These are phyloP conservation scores for Astragalus glycyphyllos DNA, from an alignment of 306 rosid genomes.

Conservation along the genomic window DNA sequence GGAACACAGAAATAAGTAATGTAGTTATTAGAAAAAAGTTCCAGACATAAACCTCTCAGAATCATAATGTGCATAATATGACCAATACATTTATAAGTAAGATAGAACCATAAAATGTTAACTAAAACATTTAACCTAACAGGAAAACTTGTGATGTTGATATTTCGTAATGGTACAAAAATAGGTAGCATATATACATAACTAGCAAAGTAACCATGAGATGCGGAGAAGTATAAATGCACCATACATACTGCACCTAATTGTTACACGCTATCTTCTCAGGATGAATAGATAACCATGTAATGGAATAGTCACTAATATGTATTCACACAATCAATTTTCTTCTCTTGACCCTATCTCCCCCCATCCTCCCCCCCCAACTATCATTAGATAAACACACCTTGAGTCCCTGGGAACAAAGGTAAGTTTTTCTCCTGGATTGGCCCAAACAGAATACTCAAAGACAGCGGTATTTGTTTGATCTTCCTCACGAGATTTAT, in stretches of 20 bases:
- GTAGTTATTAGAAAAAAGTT: not conserved
- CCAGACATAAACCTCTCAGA: slow-evolving; percentile 4
- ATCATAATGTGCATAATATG: slow-evolving; percentile 19
- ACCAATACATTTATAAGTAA: slow-evolving; percentile 9
- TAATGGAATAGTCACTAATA: slow-evolving; percentile 4
- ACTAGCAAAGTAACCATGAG: slow-evolving; percentile 21
- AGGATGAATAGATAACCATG: slow-evolving; percentile 27
- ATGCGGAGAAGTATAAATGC: slow-evolving; percentile 2
- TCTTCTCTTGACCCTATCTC: slow-evolving; percentile 35
- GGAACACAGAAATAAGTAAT: slow-evolving; percentile 14
- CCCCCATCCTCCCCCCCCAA: too few relatives aligned
- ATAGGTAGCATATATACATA: slow-evolving; percentile 14
- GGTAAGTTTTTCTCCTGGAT: slow-evolving; percentile 73
- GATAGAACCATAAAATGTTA: slow-evolving; percentile 11
- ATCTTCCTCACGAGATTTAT: slow-evolving; percentile 55
- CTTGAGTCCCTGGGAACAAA: slow-evolving; percentile 86
- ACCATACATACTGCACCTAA: slow-evolving; percentile 5
- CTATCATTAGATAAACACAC: slow-evolving; percentile 54
- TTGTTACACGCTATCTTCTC: slow-evolving; percentile 15
- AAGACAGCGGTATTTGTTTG: slow-evolving; percentile 55
- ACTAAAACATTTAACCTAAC: slow-evolving; percentile 28
- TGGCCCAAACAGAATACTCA: slow-evolving; percentile 83
- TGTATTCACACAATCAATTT: slow-evolving; percentile 3
- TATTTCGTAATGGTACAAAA: slow-evolving; percentile 14
- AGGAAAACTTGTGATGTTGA: slow-evolving; percentile 11